phyloP scores from a whole-genome alignment of 768 basidiomycete species.

The Lactarius trivialis region DNA sequence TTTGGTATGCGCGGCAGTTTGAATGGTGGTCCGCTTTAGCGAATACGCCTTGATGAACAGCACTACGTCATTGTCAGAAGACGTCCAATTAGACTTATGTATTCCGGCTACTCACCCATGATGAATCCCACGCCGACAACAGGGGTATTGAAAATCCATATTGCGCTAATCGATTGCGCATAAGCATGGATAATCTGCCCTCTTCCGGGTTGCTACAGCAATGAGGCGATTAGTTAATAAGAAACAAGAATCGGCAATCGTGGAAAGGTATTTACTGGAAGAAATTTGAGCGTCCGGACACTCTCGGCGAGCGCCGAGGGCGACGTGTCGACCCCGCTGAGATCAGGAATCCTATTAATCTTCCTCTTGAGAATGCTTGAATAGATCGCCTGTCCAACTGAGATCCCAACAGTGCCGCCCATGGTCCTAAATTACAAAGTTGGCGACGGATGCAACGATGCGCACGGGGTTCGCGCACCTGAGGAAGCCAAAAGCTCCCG shows the following conservation, averaged over 20 bases:
- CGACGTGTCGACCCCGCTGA: slow-evolving; percentile 21
- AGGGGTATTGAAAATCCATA: slow-evolving; percentile 37
- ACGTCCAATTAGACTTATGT: not conserved
- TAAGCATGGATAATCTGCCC: slow-evolving; percentile 35
- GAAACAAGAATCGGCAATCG: not conserved
- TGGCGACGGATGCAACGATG: slow-evolving; percentile 1
- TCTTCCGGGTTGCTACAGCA: slow-evolving; percentile 27
- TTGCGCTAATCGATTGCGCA: slow-evolving; percentile 32
- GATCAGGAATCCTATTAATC: slow-evolving; percentile 16
- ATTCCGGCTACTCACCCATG: slow-evolving; percentile 23
- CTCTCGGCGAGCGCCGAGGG: slow-evolving; percentile 26
- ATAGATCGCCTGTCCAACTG: slow-evolving; percentile 67
- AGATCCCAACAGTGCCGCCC: slow-evolving; percentile 72
- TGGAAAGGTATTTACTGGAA: slow-evolving; percentile 21
- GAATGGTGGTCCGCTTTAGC: slow-evolving; percentile 27
- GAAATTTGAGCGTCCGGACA: slow-evolving; percentile 25
- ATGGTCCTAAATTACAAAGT: slow-evolving; percentile 40
- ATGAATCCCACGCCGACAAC: slow-evolving; percentile 30
- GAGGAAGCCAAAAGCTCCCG: slow-evolving; percentile 63
- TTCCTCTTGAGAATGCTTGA: slow-evolving; percentile 40
- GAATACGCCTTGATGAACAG: slow-evolving; percentile 35
- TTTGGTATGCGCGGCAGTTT: slow-evolving; percentile 17
- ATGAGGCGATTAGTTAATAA: not conserved
- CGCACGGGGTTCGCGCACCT: slow-evolving; percentile 35
- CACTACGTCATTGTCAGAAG: slow-evolving; percentile 22